These are phyloP conservation scores for Hydnum rufescens DNA, from an alignment of 768 basidiomycete species.

Conservation along the genomic window DNA sequence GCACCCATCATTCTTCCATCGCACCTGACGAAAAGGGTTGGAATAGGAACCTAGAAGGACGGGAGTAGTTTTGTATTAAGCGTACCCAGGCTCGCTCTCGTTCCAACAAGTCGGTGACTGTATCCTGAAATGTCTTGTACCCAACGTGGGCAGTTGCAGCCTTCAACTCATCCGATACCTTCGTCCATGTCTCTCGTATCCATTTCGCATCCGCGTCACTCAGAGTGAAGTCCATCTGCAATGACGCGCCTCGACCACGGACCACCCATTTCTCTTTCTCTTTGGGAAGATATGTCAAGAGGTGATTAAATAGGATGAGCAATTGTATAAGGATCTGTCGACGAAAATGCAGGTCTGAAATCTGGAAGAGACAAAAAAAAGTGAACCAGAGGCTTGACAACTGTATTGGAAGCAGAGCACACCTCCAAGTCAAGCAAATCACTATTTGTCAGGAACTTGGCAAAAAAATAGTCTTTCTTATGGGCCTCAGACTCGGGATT, in stretches of 20 bases:
- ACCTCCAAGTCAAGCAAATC: conserved; percentile 81
- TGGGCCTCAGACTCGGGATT: conserved; percentile 1
- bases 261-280: conserved; percentile 6
- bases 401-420: not conserved
- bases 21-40: not conserved
- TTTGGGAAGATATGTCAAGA: conserved; percentile 6
- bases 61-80: not conserved
- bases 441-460: conserved; percentile 79
- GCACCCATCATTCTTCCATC: conserved; percentile 10
- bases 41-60: too few species aligned
- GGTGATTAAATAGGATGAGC: conserved; percentile 16
- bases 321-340: conserved; percentile 73
- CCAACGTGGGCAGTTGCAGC: not conserved
- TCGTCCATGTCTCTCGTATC: conserved; percentile 3
- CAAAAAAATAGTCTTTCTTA: conserved; percentile 67
- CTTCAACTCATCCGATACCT: conserved; percentile 7
- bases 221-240: conserved; percentile 7
- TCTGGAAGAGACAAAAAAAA: conserved; percentile 24
- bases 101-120: conserved; percentile 5
- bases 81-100: conserved; percentile 8
- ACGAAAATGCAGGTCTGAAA: conserved; percentile 83
- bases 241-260: conserved; percentile 4
- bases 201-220: conserved; percentile 6
- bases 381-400: not conserved
- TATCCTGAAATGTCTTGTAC: conserved; percentile 7